These are phyloP conservation scores for Oropetium thomaeum DNA, from an alignment of 176 grass and related monocot genomes.

Conservation along the genomic window DNA sequence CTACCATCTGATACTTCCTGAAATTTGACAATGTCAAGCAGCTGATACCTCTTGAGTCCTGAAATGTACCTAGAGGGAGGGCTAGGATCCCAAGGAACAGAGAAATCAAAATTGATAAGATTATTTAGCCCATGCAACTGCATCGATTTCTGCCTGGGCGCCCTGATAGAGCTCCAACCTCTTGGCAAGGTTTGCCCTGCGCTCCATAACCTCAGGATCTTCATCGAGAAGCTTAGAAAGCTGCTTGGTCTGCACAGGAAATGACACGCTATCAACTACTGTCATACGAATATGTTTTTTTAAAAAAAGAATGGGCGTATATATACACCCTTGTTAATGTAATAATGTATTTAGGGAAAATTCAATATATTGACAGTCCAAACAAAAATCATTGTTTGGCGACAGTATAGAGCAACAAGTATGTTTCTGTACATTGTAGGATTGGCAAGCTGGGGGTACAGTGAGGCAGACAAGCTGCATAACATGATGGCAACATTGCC, in stretches of 20 bases:
- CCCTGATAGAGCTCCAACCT: conserved; percentile 77
- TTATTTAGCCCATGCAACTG: conserved; percentile 78
- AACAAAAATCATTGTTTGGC: neutral
- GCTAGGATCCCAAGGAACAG: no score
- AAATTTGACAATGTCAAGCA: no score
- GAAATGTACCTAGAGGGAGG: no score
- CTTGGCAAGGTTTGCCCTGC: conserved; percentile 70
- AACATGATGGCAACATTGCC: neutral
- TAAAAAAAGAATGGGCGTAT: no score
- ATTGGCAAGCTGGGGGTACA: neutral
- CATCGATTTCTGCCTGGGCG: conserved; percentile 78
- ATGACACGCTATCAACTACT: neutral
- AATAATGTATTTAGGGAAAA: no score
- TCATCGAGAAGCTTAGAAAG: conserved; percentile 79
- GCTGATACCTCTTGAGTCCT: no score
- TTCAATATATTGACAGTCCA: neutral
- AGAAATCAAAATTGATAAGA: neutral
- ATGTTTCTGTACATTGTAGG: neutral
- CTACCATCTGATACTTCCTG: no score
- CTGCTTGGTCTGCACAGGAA: conserved; percentile 63
- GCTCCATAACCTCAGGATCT: conserved; percentile 85
- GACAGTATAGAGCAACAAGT: neutral
- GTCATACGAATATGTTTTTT: neutral
- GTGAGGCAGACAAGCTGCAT: neutral
- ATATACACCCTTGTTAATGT: no score